These are phyloP conservation scores for Sugiyamaella americana DNA, from an alignment of 805 yeast genomes.

Conservation along the genomic window DNA sequence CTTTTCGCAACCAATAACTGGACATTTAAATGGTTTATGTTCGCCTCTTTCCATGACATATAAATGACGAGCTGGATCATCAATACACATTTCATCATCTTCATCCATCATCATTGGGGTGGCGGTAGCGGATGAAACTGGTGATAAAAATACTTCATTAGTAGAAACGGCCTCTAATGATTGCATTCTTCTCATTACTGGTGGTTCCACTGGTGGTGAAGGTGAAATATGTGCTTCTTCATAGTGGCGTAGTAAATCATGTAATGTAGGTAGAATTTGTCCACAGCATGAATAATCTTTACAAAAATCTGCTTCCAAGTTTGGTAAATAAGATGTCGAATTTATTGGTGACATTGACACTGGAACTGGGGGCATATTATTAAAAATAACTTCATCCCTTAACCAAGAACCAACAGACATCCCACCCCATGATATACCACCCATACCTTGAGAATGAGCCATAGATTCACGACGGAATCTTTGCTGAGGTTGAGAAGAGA, in stretches of 20 bases:
- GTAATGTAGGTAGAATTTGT: slow-evolving; percentile 81
- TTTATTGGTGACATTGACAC: slow-evolving; percentile 62
- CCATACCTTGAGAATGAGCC: slow-evolving; percentile 96
- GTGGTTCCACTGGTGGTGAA: slow-evolving; percentile 41
- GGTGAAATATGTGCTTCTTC: slow-evolving; percentile 88
- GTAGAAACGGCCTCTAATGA: slow-evolving; percentile 86
- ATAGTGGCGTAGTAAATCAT: slow-evolving; percentile 87
- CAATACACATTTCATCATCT: slow-evolving; percentile 76
- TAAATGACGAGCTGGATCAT: slow-evolving; percentile 92
- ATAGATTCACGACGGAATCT: slow-evolving; percentile 79
- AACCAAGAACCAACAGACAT: slow-evolving; percentile 93
- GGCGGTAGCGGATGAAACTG: slow-evolving; percentile 26
- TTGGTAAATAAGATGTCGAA: slow-evolving; percentile 76
- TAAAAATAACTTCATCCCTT: slow-evolving; percentile 57
- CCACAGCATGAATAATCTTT: slow-evolving; percentile 97
- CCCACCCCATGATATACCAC: slow-evolving; percentile 97
- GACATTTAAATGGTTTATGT: slow-evolving; percentile 93
- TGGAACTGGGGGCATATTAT: slow-evolving; percentile 19
- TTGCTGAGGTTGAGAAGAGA: slow-evolving; percentile 25
- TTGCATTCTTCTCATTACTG: slow-evolving; percentile 36
- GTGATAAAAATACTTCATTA: slow-evolving; percentile 75
- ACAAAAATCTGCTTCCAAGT: slow-evolving; percentile 91
- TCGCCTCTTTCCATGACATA: slow-evolving; percentile 90
- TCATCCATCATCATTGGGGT: slow-evolving; percentile 33
- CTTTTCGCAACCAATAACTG: slow-evolving; percentile 96